Percentiles rank a stretch among this genome's conserved stretches.
These are phyloP conservation scores for Phytopythium helicoides DNA, from an alignment of 352 stramenopile genomes.

Conservation along the genomic window DNA sequence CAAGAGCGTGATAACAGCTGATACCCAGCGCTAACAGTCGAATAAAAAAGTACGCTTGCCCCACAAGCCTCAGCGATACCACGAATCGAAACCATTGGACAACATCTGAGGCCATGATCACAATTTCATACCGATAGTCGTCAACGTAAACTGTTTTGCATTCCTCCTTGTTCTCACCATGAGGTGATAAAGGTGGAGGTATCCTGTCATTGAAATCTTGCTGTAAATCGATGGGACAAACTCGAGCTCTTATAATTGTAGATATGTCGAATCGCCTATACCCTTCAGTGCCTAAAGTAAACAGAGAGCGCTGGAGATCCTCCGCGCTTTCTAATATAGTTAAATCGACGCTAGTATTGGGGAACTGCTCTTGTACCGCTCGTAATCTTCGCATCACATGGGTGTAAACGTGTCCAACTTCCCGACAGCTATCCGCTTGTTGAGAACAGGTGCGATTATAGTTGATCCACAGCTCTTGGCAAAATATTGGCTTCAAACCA, in stretches of 20 bases:
- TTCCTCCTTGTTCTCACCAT: not conserved
- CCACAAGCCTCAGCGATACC: conserved; percentile 18
- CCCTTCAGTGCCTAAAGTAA: not conserved
- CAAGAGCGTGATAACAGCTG: conserved; percentile 26
- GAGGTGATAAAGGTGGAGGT: not conserved
- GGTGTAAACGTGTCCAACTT: conserved; percentile 1
- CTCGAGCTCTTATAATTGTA: conserved; percentile 1
- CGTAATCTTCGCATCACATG: not conserved
- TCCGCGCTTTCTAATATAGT: conserved; percentile 1
- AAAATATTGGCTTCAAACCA: not conserved
- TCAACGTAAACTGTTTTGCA: conserved; percentile 39
- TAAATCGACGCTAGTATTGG: conserved; percentile 1
- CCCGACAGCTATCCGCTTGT: not conserved
- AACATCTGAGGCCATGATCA: conserved; percentile 19
- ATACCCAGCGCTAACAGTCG: conserved; percentile 26
- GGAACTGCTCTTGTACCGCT: not conserved
- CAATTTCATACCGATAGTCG: conserved; percentile 43
- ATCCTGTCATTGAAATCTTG: not conserved
- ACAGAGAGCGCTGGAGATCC: not conserved
- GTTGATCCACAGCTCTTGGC: not conserved
- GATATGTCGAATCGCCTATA: not conserved
- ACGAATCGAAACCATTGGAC: conserved; percentile 32
- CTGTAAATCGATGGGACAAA: not conserved
- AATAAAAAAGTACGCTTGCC: conserved; percentile 40
- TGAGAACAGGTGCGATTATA: not conserved